Evolutionary conservation across 192 early-diverging fungal genomes (phyloP), one percentile per base, ranked within the genome.

Genomic region (Coemansia sp.): DNA sequence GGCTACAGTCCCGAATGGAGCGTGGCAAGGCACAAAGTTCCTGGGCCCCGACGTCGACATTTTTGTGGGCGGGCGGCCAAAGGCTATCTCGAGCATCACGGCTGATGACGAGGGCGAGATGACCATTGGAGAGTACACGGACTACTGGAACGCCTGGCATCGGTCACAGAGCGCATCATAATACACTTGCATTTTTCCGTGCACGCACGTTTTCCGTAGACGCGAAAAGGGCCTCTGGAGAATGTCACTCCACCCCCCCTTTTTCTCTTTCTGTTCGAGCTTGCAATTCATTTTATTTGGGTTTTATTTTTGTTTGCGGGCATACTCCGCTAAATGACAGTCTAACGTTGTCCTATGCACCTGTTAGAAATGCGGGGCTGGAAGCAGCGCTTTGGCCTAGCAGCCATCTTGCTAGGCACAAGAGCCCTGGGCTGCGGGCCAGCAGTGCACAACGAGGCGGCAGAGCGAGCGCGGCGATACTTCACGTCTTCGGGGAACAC

Each of bases 371-470:
- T 13, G 25, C 13, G 25, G 12, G 12, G 41, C 14, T 43, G 41
- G 41, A 43, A 43, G 14, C 41, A 16, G 52, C 52, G 26, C 52
- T 13, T n/a, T 13, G 12, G 52, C 16, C 26, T 55, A 31, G 14
- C 52, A n/a, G 52, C 14, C 31, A 12, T 55, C 2, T 14, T 55
- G 28, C 31, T 71, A 18, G 23, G 38, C 2, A 12, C 26, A 21
- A 20, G 66, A n/a, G 75, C 28, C 34, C 14, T 16, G 14, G 65
- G 78, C 35, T 77, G 79, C 23, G 81, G 81, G 26, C 76, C 76
- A 20, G 76, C 76, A n/a, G 76, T 83, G 25, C 81, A 83, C 63
- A 83, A 78, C 64, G 81, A 83, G 66, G 76, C 57, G 16, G 72
- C 73, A 0, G 81, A 83, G 66, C 81, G 81, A 0, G 73, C 81